phyloP scores from a whole-genome alignment of 2,329 filamentous ascomycete genomes.

The Neofusicoccum cordaticola region DNA sequence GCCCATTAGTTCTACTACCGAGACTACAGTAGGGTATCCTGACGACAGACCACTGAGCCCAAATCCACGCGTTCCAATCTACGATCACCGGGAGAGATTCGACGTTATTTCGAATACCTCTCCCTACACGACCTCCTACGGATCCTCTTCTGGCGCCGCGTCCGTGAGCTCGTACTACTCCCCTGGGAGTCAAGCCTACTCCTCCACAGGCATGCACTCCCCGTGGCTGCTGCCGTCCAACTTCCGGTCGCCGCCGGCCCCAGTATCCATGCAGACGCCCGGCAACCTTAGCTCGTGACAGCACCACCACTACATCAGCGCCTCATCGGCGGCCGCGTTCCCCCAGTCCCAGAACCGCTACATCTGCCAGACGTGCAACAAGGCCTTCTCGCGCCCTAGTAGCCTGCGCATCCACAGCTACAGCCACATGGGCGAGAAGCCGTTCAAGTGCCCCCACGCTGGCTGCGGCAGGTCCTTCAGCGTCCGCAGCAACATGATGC shows the following conservation, averaged over 20 bases:
- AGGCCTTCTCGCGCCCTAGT: conserved; percentile 92
- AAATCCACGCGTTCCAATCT: too few species aligned
- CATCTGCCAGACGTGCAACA: conserved; percentile 95
- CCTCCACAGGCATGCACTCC: conserved; percentile 32
- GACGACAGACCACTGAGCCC: too few species aligned
- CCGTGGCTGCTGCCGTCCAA: conserved; percentile 41
- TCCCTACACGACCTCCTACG: conserved; percentile 41
- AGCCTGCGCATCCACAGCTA: conserved; percentile 79
- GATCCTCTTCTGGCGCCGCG: conserved; percentile 38
- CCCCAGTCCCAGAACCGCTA: conserved; percentile 94
- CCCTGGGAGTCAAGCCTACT: conserved; percentile 36
- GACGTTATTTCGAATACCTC: conserved; percentile 26
- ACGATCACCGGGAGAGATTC: too few species aligned
- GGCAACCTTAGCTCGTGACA: conserved; percentile 67
- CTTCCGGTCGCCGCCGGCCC: conserved; percentile 34
- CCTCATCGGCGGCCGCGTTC: conserved; percentile 75
- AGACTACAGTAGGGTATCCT: too few species aligned
- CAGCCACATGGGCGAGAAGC: conserved; percentile 97
- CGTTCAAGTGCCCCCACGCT: conserved; percentile 91
- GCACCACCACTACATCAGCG: conserved; percentile 84
- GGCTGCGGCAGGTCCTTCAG: conserved; percentile 97
- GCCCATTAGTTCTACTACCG: too few species aligned
- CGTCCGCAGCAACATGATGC: conserved; percentile 98
- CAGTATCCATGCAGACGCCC: conserved; percentile 25
- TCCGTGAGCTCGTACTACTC: conserved; percentile 47